phyloP scores from a whole-genome alignment of 1,284 basidiomycete species.

The Austroboletus novae-zelandiae region DNA sequence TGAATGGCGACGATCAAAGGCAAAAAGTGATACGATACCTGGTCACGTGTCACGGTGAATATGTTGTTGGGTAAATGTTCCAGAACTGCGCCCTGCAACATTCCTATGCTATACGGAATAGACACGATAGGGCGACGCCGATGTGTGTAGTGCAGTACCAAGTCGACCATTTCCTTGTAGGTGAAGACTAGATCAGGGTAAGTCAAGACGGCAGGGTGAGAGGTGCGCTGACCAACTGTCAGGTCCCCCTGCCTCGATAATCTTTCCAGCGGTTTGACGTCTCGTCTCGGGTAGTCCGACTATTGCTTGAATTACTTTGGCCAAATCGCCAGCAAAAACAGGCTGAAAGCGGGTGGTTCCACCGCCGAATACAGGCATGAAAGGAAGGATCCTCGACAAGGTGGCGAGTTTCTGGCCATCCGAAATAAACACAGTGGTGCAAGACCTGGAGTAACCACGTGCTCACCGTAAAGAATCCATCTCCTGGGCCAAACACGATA shows the following conservation, averaged over 20 bases:
- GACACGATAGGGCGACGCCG: constrained; percentile 56
- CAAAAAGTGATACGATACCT: constrained; percentile 39
- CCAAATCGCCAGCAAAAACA: constrained; percentile 66
- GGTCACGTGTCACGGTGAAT: constrained; percentile 65
- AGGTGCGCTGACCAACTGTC: constrained; percentile 43
- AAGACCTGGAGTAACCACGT: not conserved
- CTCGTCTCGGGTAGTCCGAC: constrained; percentile 46
- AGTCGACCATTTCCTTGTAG: constrained; percentile 62
- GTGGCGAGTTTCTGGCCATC: constrained; percentile 53
- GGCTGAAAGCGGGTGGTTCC: constrained; percentile 65
- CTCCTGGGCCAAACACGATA: constrained; percentile 70
- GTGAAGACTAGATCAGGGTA: constrained; percentile 49
- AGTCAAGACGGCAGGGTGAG: constrained; percentile 1
- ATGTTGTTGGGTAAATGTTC: constrained; percentile 62
- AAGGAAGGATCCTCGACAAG: constrained; percentile 58
- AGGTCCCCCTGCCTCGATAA: constrained; percentile 69
- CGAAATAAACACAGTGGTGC: not conserved
- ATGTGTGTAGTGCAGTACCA: constrained; percentile 52
- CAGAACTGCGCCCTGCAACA: constrained; percentile 57
- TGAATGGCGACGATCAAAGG: not conserved
- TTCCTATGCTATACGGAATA: constrained; percentile 59
- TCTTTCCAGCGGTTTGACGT: constrained; percentile 47
- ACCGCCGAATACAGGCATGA: constrained; percentile 71
- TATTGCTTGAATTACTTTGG: constrained; percentile 56
- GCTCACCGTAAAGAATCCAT: constrained; percentile 65